Evolutionary conservation across 2,329 filamentous ascomycete genomes (phyloP).

Genomic region (Trichoderma endophyticum): DNA sequence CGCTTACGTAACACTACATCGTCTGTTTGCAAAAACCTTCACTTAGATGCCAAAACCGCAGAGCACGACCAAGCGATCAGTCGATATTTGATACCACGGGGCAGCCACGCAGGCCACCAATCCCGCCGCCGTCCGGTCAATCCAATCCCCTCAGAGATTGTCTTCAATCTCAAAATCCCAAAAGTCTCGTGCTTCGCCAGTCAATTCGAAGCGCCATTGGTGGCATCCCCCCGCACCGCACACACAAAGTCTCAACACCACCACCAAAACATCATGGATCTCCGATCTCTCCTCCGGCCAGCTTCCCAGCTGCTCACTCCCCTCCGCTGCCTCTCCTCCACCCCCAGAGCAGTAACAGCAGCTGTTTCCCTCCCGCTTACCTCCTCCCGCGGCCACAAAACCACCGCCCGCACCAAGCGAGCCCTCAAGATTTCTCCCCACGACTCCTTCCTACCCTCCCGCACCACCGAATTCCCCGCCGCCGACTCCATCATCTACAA

Average conservation of each 20-base stretch:
- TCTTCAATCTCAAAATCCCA: neutral
- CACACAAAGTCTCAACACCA: neutral
- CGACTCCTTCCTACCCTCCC: constrained; percentile 53
- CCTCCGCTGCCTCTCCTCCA: constrained; percentile 23
- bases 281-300: constrained; percentile 36
- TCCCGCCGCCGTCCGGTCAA: constrained; percentile 20
- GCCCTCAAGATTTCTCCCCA: constrained; percentile 59
- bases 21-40: neutral
- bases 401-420: constrained; percentile 52
- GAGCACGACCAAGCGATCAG: neutral
- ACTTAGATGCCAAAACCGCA: neutral
- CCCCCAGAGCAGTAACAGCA: neutral
- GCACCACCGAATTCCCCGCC: constrained; percentile 30
- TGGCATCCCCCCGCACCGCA: neutral
- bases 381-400: constrained; percentile 46
- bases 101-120: neutral
- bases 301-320: constrained; percentile 32
- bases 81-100: neutral
- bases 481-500: constrained; percentile 52
- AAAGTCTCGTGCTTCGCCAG: neutral
- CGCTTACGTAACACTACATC: neutral
- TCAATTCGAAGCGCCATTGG: neutral
- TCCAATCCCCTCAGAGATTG: neutral
- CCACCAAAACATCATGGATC: constrained; percentile 32
- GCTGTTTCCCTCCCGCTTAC: constrained; percentile 24